Evolutionary conservation across 2,329 filamentous ascomycete species (phyloP).

Genomic region (Lasiodiplodia theobromae): DNA sequence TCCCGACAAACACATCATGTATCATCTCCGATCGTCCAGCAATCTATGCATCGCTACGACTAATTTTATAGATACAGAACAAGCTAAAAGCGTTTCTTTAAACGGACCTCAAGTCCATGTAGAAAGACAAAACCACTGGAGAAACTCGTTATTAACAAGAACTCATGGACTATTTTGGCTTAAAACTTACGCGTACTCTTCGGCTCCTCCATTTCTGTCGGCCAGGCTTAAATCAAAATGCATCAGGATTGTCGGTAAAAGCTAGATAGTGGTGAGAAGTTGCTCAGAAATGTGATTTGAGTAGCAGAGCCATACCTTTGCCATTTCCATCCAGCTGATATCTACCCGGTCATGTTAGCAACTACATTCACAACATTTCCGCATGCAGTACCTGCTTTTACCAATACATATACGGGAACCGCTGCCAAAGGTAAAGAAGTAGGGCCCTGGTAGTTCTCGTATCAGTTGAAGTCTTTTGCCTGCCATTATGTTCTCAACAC

Average conservation of each 20-base stretch:
- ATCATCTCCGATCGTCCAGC: too few relatives aligned
- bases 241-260: neutral
- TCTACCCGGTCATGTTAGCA: neutral
- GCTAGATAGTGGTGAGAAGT: neutral
- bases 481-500: too few relatives aligned
- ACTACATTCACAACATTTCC: neutral
- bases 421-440: neutral
- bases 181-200: too few relatives aligned
- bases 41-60: too few relatives aligned
- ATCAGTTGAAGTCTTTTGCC: neutral
- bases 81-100: too few relatives aligned
- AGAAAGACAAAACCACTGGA: too few relatives aligned
- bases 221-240: neutral
- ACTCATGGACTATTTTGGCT: too few relatives aligned
- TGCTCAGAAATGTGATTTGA: neutral
- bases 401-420: neutral
- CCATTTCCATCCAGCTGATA: conserved; percentile 1
- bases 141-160: too few relatives aligned
- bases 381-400: neutral
- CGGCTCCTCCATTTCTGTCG: neutral
- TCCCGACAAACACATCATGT: too few relatives aligned
- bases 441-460: neutral
- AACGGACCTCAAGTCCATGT: too few relatives aligned
- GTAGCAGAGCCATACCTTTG: neutral
- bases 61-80: too few relatives aligned